A percentile compares a stretch with the other conserved stretches of the same genome.
Evolutionary conservation across 371 early-diverging fungal genomes (phyloP).

Genomic region (Mycotypha africana): DNA sequence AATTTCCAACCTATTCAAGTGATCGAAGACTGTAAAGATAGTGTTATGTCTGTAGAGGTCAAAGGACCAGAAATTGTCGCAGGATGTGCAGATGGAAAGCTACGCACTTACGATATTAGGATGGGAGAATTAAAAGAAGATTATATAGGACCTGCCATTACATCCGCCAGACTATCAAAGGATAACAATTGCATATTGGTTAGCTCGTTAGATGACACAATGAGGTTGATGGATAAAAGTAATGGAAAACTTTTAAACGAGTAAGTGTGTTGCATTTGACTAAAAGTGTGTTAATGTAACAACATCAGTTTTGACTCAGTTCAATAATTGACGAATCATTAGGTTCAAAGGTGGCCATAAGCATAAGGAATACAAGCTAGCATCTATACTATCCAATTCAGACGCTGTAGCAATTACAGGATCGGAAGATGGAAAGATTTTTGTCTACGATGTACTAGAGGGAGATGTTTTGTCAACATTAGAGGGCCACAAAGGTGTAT

Average conservation of each 20-base stretch:
- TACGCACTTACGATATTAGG: conserved; percentile 84
- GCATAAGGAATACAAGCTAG: conserved; percentile 71
- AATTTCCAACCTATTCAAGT: conserved; percentile 75
- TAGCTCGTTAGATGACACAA: conserved; percentile 65
- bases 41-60: conserved; percentile 73
- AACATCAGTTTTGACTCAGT: no score
- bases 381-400: conserved; percentile 59
- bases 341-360: conserved; percentile 81
- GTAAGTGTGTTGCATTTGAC: no score
- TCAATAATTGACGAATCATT: no score
- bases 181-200: conserved; percentile 78
- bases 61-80: conserved; percentile 68
- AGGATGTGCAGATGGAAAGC: conserved; percentile 81
- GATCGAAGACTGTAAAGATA: conserved; percentile 85
- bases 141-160: conserved; percentile 74
- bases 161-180: conserved; percentile 65
- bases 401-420: conserved; percentile 83
- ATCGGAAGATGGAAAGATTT: conserved; percentile 85
- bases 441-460: conserved; percentile 81
- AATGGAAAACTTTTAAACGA: conserved; percentile 72
- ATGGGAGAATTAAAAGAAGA: conserved; percentile 67
- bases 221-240: conserved; percentile 79
- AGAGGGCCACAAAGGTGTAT: conserved; percentile 29
- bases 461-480: conserved; percentile 24
- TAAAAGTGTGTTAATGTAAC: no score